Evolutionary conservation across 208 protist genomes (phyloP), one percentile per base, ranked within the genome.

Genomic region (Acanthamoeba triangularis): DNA sequence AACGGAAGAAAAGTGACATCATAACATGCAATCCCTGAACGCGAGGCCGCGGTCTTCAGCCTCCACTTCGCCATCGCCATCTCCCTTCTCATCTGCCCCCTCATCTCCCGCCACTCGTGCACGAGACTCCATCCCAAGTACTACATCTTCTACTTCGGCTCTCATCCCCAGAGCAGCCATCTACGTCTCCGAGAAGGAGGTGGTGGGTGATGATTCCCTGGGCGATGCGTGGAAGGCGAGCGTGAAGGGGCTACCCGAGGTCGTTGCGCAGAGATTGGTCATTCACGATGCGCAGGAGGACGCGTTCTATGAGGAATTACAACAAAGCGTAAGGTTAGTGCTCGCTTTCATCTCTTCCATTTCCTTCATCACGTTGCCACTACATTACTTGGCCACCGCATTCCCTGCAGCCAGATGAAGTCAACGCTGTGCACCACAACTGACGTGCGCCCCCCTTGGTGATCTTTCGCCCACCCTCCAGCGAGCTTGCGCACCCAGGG

Each of bases 161-260:
- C 44, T 84, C 28, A 84, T 84, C 14, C 76, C 76, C 2, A 18
- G 76, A 8, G 25, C 13, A 4, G 76, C 76, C 11, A 84, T 84
- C 41, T 54, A 56, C 76, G 37, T 84, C 37, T 30, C 10, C 20
- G 76, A n/a, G n/a, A n/a, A 84, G 2, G 76, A 84, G 41, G 13
- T 56, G 2, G 30, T 84, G 7, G 41, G 76, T 37, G 76, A 84
- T 1, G 76, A 84, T 54, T 18, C 20, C 13, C 47, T 84, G 2
- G 76, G 76, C 10, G 76, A 84, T 11, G 76, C 76, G 14, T 84
- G 76, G 76, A 84, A 84, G 44, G 76, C 76, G 44, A 84, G 44
- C 76, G 47, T 84, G 16, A 84, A 84, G 76, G 76, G 76, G 3
- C 20, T 30, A 2, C 76, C 76, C 41, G 76, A 84, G 3, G 3